Conservation (phyloP, 495 filamentous ascomycete species). For the Aspergillus incahuasiensis region DNA sequence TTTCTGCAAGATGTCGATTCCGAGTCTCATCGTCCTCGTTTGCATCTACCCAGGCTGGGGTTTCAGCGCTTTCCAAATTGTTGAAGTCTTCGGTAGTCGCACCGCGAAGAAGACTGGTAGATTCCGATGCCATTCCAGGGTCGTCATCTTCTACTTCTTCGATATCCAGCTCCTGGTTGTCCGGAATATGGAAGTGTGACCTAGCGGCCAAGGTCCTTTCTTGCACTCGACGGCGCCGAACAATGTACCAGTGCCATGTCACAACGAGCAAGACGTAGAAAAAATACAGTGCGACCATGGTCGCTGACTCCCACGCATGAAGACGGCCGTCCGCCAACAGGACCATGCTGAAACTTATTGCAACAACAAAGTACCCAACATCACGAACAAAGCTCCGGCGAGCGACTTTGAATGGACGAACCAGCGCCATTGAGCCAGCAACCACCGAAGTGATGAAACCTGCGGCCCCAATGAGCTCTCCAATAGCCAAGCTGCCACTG, state of each 20-base stretch:
- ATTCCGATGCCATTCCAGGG: constrained; percentile 47
- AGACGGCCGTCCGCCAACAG: constrained; percentile 83
- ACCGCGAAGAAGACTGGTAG: constrained; percentile 47
- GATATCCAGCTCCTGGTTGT: constrained; percentile 66
- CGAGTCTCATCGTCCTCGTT: constrained; percentile 69
- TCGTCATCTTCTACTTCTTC: constrained; percentile 72
- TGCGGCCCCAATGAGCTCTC: constrained; percentile 92
- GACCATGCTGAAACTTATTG: constrained; percentile 80
- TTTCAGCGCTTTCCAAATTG: constrained; percentile 61
- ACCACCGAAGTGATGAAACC: constrained; percentile 97
- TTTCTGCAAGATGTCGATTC: constrained; percentile 70
- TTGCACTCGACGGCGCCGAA: constrained; percentile 52
- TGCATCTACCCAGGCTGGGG: constrained; percentile 42
- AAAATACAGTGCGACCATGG: constrained; percentile 88
- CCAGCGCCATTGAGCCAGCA: constrained; percentile 95
- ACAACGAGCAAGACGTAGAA: constrained; percentile 91
- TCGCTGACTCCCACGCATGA: constrained; percentile 78
- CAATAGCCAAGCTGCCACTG: constrained; percentile 90
- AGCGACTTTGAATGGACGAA: constrained; percentile 87
- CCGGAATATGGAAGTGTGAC: constrained; percentile 63
- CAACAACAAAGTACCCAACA: constrained; percentile 87
- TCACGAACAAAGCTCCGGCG: constrained; percentile 87
- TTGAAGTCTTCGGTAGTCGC: constrained; percentile 64
- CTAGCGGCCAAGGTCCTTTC: constrained; percentile 66
- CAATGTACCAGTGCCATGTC: constrained; percentile 83